Evolutionary conservation across 2,329 filamentous ascomycete genomes (phyloP).

Genomic region (Hirsutella thompsonii): DNA sequence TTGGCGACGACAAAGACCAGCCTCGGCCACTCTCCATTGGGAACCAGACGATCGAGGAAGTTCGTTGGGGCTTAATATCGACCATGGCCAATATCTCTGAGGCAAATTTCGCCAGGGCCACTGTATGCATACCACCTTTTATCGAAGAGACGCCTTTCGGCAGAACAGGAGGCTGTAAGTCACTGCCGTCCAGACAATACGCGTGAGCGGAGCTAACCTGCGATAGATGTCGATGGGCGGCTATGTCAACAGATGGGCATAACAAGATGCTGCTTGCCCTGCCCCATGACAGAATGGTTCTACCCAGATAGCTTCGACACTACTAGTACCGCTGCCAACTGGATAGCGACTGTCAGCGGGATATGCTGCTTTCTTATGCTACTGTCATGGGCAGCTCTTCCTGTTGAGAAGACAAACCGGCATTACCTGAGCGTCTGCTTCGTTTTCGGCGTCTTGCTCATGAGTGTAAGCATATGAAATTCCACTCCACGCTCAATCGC

Average conservation of each 20-base stretch:
- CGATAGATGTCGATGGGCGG: conserved; percentile 43
- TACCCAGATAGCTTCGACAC: conserved; percentile 47
- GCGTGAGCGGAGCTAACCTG: conserved; percentile 2
- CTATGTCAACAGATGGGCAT: conserved; percentile 35
- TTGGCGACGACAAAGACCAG: no score
- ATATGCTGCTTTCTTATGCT: conserved; percentile 64
- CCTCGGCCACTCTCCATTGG: no score
- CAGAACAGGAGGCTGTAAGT: conserved; percentile 50
- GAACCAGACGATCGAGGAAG: no score
- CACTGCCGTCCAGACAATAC: neutral
- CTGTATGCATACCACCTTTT: conserved; percentile 55
- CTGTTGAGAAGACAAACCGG: conserved; percentile 77
- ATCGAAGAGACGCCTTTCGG: conserved; percentile 50
- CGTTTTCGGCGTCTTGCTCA: conserved; percentile 59
- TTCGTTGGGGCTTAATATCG: no score
- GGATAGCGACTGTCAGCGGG: conserved; percentile 66
- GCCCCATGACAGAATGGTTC: conserved; percentile 70
- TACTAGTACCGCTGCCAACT: conserved; percentile 58
- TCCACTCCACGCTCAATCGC: neutral
- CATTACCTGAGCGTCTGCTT: conserved; percentile 91
- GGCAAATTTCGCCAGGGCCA: conserved; percentile 25
- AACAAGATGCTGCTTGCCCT: conserved; percentile 73
- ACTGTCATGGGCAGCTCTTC: conserved; percentile 65
- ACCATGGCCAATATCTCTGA: conserved; percentile 8
- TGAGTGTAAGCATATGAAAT: conserved; percentile 51